Evolutionary conservation across 2,329 filamentous ascomycete genomes (phyloP), one percentile per base, ranked within the genome.

Genomic region (Botryotinia convoluta): DNA sequence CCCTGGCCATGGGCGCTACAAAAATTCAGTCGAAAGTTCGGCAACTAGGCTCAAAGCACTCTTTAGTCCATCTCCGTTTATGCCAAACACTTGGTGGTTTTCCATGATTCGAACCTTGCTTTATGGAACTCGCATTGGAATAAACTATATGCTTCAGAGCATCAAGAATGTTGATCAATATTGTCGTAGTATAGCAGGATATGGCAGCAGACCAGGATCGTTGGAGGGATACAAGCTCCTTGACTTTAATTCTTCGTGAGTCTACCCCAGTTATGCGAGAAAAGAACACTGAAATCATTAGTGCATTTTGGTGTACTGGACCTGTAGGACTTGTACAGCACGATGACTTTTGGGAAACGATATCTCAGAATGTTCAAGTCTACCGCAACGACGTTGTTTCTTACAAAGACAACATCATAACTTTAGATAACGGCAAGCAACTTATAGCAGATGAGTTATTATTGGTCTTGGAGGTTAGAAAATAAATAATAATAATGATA

Each of bases 311-410:
- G 78, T 76, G 77, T 67, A 79, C 79, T 67, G 74, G 76, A 39
- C 78, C 79, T 6, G 77, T 76, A 29, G 79, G 79, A 59, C 76
- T 78, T 37, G 75, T 77, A 29, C 77, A 80, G 68, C 79, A 79
- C 59, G 72, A 75, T 32, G 78, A 79, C 69, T 79, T 80, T 73
- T 79, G 76, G 71, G 72, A 78, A 57, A 76, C 75, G 10, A 75
- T 80, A 44, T 76, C 78, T n/a, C 74, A 79, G 20, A 76, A 78
- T 57, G 54, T 61, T 59, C 68, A 45, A 37, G 45, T 70, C 6
- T 44, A 70, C 32, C 59, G 68, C 20, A 62, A 59, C 8, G 73
- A 76, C 54, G 73, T 80, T 61, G 72, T 75, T 42, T 68, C 60
- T 69, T 67, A 67, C 35, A 54, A 35, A 22, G 35, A 67, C 45